phyloP scores from a whole-genome alignment of 805 yeast species.

The Sugiyamaella qingdaonensis region DNA sequence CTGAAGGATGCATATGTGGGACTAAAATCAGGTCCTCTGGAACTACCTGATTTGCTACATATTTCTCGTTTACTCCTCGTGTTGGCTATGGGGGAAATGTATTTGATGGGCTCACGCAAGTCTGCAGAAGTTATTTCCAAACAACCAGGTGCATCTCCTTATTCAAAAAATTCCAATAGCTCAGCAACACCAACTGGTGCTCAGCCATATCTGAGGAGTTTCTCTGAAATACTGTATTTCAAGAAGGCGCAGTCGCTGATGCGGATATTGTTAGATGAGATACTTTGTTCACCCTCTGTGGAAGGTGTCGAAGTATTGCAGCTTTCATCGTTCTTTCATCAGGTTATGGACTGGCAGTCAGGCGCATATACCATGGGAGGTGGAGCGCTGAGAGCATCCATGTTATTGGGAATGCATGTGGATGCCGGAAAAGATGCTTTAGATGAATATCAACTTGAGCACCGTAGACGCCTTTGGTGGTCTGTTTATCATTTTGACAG shows the following conservation, averaged over 20 bases:
- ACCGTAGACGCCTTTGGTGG: conserved; percentile 26
- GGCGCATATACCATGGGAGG: conserved; percentile 20
- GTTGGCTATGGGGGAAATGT: conserved; percentile 24
- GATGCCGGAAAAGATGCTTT: conserved; percentile 16
- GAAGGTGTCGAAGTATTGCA: conserved; percentile 20
- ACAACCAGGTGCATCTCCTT: neutral
- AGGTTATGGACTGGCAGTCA: conserved; percentile 17
- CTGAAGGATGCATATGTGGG: conserved; percentile 15
- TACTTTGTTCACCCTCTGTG: conserved; percentile 11
- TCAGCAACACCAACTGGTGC: neutral
- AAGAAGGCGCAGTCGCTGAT: conserved; percentile 13
- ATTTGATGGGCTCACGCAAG: conserved; percentile 13
- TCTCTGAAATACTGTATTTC: conserved; percentile 21
- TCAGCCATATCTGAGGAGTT: conserved; percentile 2
- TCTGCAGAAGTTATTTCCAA: neutral
- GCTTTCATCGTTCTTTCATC: conserved; percentile 21
- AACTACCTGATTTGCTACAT: conserved; percentile 13
- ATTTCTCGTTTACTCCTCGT: conserved; percentile 18
- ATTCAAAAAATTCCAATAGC: neutral
- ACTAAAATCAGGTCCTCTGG: neutral
- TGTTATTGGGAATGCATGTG: conserved; percentile 23
- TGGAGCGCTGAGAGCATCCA: conserved; percentile 18
- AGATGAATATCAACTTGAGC: conserved; percentile 19
- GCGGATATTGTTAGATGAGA: conserved; percentile 15
- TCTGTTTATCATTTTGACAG: conserved; percentile 23